phyloP scores from a whole-genome alignment of 1,139 yeast species.

The Zygoascus meyerae region DNA sequence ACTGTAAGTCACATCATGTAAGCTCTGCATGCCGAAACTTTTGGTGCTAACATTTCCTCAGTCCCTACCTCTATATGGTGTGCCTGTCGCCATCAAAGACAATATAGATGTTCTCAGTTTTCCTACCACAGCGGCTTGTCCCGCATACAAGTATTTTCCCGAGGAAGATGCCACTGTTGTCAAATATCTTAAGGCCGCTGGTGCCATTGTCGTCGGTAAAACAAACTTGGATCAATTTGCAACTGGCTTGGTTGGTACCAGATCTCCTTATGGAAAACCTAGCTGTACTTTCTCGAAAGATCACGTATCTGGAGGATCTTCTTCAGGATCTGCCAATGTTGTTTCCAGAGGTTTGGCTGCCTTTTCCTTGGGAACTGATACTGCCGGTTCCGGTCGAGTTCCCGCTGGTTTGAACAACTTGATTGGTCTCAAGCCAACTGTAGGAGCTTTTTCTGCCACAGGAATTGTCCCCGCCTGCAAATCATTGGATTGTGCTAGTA shows the following conservation, averaged over 20 bases:
- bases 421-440: constrained; percentile 87
- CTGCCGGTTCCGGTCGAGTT: constrained; percentile 98
- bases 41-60: constrained; percentile 12
- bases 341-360: constrained; percentile 90
- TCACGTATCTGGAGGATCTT: constrained; percentile 90
- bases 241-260: constrained; percentile 89
- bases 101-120: constrained; percentile 83
- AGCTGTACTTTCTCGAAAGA: constrained; percentile 66
- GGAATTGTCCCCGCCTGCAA: constrained; percentile 98
- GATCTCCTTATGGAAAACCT: constrained; percentile 90
- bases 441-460: constrained; percentile 72
- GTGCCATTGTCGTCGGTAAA: constrained; percentile 88
- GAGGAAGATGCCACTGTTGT: constrained; percentile 70
- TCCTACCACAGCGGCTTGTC: constrained; percentile 93
- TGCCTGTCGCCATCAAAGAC: constrained; percentile 91
- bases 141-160: constrained; percentile 67
- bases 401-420: constrained; percentile 95
- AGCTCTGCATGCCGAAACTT: not conserved
- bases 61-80: constrained; percentile 69
- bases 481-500: constrained; percentile 86
- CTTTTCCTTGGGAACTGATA: constrained; percentile 85
- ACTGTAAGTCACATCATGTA: constrained; percentile 11
- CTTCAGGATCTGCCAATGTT: constrained; percentile 91
- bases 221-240: constrained; percentile 96
- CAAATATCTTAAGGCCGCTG: constrained; percentile 61